Percentiles rank a stretch among this genome's conserved stretches.
Conservation (phyloP, 2,329 filamentous ascomycete species). For the Phoma sp. region DNA sequence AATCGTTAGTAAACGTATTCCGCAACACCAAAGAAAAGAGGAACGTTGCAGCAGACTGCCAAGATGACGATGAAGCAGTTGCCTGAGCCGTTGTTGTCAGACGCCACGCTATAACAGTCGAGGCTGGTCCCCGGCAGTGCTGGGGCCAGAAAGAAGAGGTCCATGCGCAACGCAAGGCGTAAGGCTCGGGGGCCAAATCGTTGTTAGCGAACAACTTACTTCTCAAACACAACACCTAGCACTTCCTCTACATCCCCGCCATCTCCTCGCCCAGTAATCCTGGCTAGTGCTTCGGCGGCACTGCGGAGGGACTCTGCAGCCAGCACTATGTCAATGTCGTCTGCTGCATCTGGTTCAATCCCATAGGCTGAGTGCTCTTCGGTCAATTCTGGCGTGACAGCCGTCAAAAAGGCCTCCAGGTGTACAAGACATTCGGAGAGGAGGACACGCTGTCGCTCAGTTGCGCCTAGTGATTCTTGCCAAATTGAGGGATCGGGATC, state of each 20-base stretch:
- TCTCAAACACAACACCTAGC: slow-evolving; percentile 95
- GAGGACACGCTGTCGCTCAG: slow-evolving; percentile 84
- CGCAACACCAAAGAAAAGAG: background rate
- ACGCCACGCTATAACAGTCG: slow-evolving; percentile 32
- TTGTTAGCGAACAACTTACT: slow-evolving; percentile 63
- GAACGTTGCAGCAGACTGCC: background rate
- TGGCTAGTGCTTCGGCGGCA: slow-evolving; percentile 59
- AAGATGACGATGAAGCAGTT: background rate
- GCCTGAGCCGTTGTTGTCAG: slow-evolving; percentile 20
- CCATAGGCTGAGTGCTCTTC: slow-evolving; percentile 12
- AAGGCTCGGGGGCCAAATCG: background rate
- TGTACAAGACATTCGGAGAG: slow-evolving; percentile 74
- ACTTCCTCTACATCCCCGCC: slow-evolving; percentile 93
- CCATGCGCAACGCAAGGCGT: slow-evolving; percentile 8
- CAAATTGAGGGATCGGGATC: slow-evolving; percentile 68
- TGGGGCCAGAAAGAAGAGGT: slow-evolving; percentile 10
- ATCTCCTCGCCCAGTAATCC: slow-evolving; percentile 86
- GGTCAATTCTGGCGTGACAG: slow-evolving; percentile 50
- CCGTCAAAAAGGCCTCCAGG: slow-evolving; percentile 74
- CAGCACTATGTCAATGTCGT: slow-evolving; percentile 76
- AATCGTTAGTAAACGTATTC: background rate
- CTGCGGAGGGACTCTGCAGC: slow-evolving; percentile 84
- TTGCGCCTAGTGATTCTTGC: slow-evolving; percentile 87
- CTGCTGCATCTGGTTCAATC: background rate
- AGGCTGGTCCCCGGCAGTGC: background rate